Conservation (phyloP, 139 green algal genomes). For the Micractinium sp. region DNA sequence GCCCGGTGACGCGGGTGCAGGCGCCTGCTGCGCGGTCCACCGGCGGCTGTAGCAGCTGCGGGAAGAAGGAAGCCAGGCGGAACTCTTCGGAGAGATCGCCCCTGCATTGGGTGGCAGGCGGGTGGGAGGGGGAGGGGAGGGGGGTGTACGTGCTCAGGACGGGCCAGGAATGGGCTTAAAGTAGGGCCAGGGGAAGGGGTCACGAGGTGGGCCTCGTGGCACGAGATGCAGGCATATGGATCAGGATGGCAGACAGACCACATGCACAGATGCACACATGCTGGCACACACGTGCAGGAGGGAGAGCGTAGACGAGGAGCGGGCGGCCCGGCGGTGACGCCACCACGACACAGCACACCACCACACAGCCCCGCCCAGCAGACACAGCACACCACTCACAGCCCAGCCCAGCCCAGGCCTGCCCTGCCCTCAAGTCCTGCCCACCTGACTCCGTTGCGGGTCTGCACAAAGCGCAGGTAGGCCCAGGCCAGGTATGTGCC, state of each 20-base stretch:
- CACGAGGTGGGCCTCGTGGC: background rate
- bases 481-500: slow-evolving; percentile 86
- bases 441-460: slow-evolving; percentile 17
- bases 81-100: slow-evolving; percentile 89
- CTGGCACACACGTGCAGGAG: background rate
- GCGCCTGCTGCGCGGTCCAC: slow-evolving; percentile 63
- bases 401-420: too few relatives aligned
- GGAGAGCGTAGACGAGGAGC: background rate
- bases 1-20: slow-evolving; percentile 50
- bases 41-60: slow-evolving; percentile 53
- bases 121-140: background rate
- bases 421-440: background rate
- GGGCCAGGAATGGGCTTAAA: background rate
- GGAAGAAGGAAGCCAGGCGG: slow-evolving; percentile 89
- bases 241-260: too few relatives aligned
- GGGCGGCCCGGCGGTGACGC: too few relatives aligned
- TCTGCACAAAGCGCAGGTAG: slow-evolving; percentile 93
- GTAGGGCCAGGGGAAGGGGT: background rate
- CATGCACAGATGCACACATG: too few relatives aligned
- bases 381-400: too few relatives aligned
- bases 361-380: too few relatives aligned
- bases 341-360: too few relatives aligned
- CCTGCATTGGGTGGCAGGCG: slow-evolving; percentile 20
- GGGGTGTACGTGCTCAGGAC: background rate
- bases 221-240: too few relatives aligned